These are phyloP conservation scores for Mycena leptocephala DNA, from an alignment of 768 basidiomycete genomes.

Conservation along the genomic window DNA sequence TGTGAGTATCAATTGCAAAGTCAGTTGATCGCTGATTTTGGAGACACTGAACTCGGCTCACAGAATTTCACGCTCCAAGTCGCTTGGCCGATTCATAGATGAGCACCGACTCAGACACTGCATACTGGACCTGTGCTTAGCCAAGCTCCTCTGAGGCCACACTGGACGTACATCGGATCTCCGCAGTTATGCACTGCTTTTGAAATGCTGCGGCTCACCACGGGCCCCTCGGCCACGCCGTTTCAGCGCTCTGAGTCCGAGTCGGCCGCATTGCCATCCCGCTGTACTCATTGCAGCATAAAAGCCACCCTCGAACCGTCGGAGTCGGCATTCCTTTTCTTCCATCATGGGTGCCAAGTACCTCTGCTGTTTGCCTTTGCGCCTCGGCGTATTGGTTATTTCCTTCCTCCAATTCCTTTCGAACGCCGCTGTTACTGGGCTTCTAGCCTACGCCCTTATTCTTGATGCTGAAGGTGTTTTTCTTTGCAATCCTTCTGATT, in stretches of 20 bases:
- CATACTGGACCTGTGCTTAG: neutral
- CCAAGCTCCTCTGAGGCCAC: neutral
- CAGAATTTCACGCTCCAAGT: neutral
- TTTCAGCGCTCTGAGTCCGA: no score
- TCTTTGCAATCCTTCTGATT: neutral
- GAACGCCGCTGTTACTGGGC: slow-evolving; percentile 48
- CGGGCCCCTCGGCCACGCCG: neutral
- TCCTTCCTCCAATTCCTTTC: slow-evolving; percentile 57
- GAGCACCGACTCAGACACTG: neutral
- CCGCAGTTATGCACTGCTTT: neutral
- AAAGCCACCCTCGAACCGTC: neutral
- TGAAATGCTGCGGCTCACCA: neutral
- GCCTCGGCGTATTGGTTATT: slow-evolving; percentile 59
- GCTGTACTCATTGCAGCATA: neutral
- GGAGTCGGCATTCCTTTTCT: neutral
- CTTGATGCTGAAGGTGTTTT: slow-evolving; percentile 24
- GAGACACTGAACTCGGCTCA: no score
- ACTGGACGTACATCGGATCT: neutral
- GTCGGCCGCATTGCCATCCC: neutral
- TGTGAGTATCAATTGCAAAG: no score
- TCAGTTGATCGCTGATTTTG: no score
- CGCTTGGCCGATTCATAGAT: neutral
- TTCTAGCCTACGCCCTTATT: slow-evolving; percentile 49
- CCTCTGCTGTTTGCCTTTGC: slow-evolving; percentile 59
- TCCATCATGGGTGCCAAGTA: slow-evolving; percentile 1